Evolutionary conservation across 2,329 filamentous ascomycete genomes (phyloP).

Genomic region (Zymoseptoria crescenta): DNA sequence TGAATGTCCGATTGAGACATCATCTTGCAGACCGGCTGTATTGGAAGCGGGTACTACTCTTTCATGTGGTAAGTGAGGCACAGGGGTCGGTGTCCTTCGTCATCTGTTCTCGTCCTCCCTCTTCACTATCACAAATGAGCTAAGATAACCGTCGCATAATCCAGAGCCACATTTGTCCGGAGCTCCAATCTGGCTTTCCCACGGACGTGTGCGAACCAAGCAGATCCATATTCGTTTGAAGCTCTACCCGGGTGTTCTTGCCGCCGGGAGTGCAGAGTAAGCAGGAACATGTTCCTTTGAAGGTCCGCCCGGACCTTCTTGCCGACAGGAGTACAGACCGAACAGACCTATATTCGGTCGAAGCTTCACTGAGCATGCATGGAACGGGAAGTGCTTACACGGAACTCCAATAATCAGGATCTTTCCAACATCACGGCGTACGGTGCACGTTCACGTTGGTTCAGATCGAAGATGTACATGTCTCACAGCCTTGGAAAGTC

Average conservation of each 20-base stretch:
- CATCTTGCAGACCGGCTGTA: not conserved
- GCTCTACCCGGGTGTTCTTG: too few relatives aligned
- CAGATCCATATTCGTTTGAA: too few relatives aligned
- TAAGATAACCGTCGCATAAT: not conserved
- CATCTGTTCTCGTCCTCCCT: not conserved
- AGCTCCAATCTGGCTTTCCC: not conserved
- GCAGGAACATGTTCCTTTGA: too few relatives aligned
- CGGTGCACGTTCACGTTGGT: too few relatives aligned
- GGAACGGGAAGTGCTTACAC: not conserved
- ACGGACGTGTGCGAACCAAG: too few relatives aligned
- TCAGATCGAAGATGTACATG: too few relatives aligned
- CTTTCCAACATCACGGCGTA: too few relatives aligned
- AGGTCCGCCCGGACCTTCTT: not conserved
- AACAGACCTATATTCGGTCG: not conserved
- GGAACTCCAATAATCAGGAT: too few relatives aligned
- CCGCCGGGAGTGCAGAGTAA: too few relatives aligned
- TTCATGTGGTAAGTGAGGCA: not conserved
- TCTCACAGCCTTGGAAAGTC: too few relatives aligned
- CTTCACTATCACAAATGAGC: not conserved
- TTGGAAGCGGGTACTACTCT: not conserved
- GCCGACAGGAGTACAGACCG: not conserved
- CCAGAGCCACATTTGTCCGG: not conserved
- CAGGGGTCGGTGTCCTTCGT: not conserved
- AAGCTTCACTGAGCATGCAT: not conserved
- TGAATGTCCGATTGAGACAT: not conserved